Evolutionary conservation across 2,329 filamentous ascomycete genomes (phyloP), one percentile per base, ranked within the genome.

Genomic region (Cladosporium sp.): DNA sequence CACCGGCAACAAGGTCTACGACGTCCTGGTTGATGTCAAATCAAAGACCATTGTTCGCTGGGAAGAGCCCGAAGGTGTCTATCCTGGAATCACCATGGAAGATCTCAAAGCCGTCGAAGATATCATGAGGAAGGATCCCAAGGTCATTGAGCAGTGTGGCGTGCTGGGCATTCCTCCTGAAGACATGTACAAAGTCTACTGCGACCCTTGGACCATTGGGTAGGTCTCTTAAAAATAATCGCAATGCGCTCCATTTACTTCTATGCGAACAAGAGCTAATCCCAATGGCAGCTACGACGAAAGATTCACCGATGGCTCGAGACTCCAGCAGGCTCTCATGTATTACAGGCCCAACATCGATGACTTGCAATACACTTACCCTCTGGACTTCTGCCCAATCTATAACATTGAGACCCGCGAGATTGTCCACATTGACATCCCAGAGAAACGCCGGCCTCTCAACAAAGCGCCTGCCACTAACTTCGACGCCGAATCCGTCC

Each of bases 131-230:
- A 83, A 82, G 60, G 88, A 95, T 63, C 82, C 87, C n/a, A 86
- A 84, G 61, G 88, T 95, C 51, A 92, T 95, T 58, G 88, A 95
- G 68, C 89, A 95, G 69, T 95, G 89, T 63, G 79, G 79, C 7
- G 79, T 95, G 54, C 80, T 88, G 53, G 89, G 89, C 1, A 87
- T 95, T 54, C 80, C 87, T 9, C 77, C 76, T 51, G 79, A 86
- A 58, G 87, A 95, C 54, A 95, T 95, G 89, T 74, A 92, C 74
- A 95, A 95, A 70, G 87, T 95, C 43, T 95, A 92, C 73, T 95
- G 89, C 68, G 90, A 95, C 64, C 88, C 81, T 82, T 95, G 89
- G 89, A 95, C 89, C 1, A 95, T 95, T 68, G 90, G 89, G 42
- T 93, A 88, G 64, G 89, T 95, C n/a, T n/a, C n/a, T n/a, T n/a